These are phyloP conservation scores for Grosmannia penicillata DNA, from an alignment of 2,329 filamentous ascomycete genomes.

Conservation along the genomic window DNA sequence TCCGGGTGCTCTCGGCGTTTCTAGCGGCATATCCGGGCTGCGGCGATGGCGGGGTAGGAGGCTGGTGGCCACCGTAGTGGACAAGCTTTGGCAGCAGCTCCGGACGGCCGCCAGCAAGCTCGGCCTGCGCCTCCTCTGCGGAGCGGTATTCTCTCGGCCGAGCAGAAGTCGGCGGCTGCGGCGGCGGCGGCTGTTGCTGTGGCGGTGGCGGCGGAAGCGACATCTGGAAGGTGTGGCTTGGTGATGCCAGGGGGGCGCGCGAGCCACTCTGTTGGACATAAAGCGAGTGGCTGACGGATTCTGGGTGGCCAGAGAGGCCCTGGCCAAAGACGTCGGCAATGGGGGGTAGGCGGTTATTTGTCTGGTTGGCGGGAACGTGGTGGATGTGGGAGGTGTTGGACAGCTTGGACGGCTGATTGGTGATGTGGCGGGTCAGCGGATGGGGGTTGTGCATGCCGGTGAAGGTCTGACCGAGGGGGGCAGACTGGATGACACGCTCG, in stretches of 20 bases:
- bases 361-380: constrained; percentile 76
- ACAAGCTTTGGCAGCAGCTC: constrained; percentile 87
- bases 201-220: constrained; percentile 7
- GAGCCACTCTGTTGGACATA: constrained; percentile 50
- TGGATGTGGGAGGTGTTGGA: constrained; percentile 81
- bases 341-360: constrained; percentile 79
- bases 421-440: constrained; percentile 60
- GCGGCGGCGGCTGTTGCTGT: constrained; percentile 12
- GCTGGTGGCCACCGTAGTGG: constrained; percentile 88
- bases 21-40: constrained; percentile 32
- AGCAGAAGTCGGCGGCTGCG: constrained; percentile 38
- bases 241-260: constrained; percentile 60
- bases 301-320: constrained; percentile 47
- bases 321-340: constrained; percentile 92
- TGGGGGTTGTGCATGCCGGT: constrained; percentile 74
- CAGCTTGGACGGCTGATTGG: constrained; percentile 69
- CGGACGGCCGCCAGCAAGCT: constrained; percentile 78
- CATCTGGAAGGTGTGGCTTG: constrained; percentile 50
- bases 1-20: constrained; percentile 34
- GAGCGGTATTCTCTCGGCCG: constrained; percentile 82
- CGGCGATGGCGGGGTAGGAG: constrained; percentile 78
- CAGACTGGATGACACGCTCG: constrained; percentile 92
- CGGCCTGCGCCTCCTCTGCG: constrained; percentile 86
- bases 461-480: constrained; percentile 87
- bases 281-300: constrained; percentile 34